phyloP scores from a whole-genome alignment of 2,329 filamentous ascomycete species.

The Cryphonectria japonica region DNA sequence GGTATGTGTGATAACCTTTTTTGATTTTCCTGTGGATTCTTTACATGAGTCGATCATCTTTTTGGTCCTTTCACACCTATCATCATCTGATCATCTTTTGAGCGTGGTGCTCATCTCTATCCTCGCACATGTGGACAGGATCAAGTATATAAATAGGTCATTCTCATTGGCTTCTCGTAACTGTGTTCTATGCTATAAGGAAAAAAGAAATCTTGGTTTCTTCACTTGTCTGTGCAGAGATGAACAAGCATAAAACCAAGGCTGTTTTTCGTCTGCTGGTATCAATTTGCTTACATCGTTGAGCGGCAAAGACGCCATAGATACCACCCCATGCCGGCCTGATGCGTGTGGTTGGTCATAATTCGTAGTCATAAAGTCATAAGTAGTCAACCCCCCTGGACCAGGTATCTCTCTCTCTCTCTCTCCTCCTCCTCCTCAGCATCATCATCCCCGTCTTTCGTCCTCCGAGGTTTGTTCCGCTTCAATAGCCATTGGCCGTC shows the following conservation, averaged over 20 bases:
- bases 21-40: too few relatives aligned
- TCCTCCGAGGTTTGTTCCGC: neutral
- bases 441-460: neutral
- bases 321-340: neutral
- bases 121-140: neutral
- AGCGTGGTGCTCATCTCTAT: too few relatives aligned
- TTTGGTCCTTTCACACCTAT: too few relatives aligned
- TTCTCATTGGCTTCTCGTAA: neutral
- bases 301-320: neutral
- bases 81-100: neutral
- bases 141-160: neutral
- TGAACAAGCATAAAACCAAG: neutral
- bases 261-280: neutral
- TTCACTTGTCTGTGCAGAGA: neutral
- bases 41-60: too few relatives aligned
- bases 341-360: constrained; percentile 6
- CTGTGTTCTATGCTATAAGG: neutral
- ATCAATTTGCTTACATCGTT: neutral
- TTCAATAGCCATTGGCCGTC: constrained; percentile 45
- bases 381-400: neutral
- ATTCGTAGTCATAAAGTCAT: constrained; percentile 11
- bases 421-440: fast-evolving
- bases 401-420: neutral
- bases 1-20: too few relatives aligned
- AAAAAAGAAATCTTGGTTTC: neutral